Base-by-base conservation (phyloP, 164 flowering plant species). In the Vitis labrusca region DNA sequence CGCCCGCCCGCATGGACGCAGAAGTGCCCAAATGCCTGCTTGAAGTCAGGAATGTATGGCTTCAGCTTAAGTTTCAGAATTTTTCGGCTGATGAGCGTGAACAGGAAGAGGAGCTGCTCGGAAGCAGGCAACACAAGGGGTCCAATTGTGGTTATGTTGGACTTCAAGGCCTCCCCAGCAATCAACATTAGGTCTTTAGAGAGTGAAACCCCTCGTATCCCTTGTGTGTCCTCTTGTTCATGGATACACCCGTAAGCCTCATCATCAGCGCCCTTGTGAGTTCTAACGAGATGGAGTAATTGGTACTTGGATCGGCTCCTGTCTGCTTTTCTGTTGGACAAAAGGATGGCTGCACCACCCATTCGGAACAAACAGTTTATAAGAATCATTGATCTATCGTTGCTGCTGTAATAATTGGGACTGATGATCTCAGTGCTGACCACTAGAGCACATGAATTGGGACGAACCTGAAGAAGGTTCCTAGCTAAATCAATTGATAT, bases 1-100 rank as follows among this genome's bases (percentile, higher is more conserved):
- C 59, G 71, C 81, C 81, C 74, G 8, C 71, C 81, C 0, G 77
- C 77, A 59, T 61, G 17, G 17, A 57, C 17, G 17, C 60, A 61
- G 63, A 61, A 61, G 30, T 61, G 63, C 63, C 32, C 63, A 29
- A 61, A 61, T 9, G 63, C 63, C 63, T 23, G 27, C 30, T 61
- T 61, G 44, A 61, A 61, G 30, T 61, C 63, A 9, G 63, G 63
- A n/a, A 61, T 61, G 48, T 61, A 61, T 8, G 63, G 63, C 48
- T 61, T 61, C 44, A 10, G 2, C 13, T 57, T 57, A 15, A 57
- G 15, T 17, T 57, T 57, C 10, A 57, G 17, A 2, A 57, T 15
- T 17, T 57, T 57, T 17, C 1, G 15, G 10, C 23, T 30, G 6
- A 57, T 17, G 10, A 57, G 19, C 3, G 60, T 57, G 10, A 17